Evolutionary conservation across 768 basidiomycete genomes (phyloP).

Genomic region (Tylopilus balloui): DNA sequence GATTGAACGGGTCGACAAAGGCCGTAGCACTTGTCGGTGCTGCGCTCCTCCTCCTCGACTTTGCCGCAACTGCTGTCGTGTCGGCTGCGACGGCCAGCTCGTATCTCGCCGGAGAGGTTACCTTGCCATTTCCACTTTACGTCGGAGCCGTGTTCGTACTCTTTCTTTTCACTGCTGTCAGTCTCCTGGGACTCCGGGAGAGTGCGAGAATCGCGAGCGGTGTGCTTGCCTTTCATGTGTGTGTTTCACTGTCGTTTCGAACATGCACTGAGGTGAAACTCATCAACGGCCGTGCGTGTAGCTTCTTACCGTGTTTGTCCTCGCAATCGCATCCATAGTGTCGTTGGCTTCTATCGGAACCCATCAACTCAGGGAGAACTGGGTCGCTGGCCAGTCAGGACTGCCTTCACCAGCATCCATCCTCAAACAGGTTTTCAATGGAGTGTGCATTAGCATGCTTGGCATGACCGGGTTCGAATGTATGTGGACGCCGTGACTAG

Average conservation of each 20-base stretch:
- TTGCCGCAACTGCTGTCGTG: constrained; percentile 62
- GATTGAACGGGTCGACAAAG: constrained; percentile 62
- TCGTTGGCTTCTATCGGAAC: constrained; percentile 52
- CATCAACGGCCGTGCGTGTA: constrained; percentile 17
- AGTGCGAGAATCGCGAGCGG: constrained; percentile 56
- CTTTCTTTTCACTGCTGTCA: constrained; percentile 47
- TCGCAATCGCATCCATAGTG: constrained; percentile 47
- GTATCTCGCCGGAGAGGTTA: constrained; percentile 62
- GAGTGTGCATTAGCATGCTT: constrained; percentile 66
- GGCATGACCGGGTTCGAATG: constrained; percentile 73
- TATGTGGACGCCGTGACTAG: constrained; percentile 16
- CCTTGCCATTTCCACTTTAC: constrained; percentile 52
- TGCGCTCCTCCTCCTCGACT: constrained; percentile 65
- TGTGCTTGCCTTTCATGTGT: constrained; percentile 57
- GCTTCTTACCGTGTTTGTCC: constrained; percentile 52
- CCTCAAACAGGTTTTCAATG: constrained; percentile 52
- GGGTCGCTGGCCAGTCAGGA: constrained; percentile 37
- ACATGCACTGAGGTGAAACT: neutral
- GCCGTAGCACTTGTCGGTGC: constrained; percentile 60
- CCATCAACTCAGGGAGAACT: constrained; percentile 48
- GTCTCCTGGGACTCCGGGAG: constrained; percentile 57
- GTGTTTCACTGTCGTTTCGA: constrained; percentile 11
- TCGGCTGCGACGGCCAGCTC: constrained; percentile 69
- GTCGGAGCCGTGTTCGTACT: constrained; percentile 53
- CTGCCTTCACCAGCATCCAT: constrained; percentile 30